Evolutionary conservation across 805 yeast genomes (phyloP), one percentile per base, ranked within the genome.

Genomic region (Debaryomyces castellii): DNA sequence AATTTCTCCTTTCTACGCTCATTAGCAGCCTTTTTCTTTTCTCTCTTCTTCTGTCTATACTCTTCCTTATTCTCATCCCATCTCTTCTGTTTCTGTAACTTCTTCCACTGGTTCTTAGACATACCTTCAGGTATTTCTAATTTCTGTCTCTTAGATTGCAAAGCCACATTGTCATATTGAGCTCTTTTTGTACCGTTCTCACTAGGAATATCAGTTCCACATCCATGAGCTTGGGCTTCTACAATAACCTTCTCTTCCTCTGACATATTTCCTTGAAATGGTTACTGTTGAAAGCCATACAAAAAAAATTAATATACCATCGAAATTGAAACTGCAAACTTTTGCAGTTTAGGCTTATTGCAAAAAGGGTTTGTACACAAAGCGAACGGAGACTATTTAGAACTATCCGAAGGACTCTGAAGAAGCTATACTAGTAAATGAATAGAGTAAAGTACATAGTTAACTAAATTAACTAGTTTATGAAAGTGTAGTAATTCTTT

Each of bases 71-170:
- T 74, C 40, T 77, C 85, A 39, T 82, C 89, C 76, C 85, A 82
- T 49, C 70, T 69, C 54, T 76, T 71, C 49, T 64, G 74, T 54
- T 77, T 82, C 56, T 84, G 80, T 48, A 77, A 73, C 55, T 83
- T 83, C 64, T 92, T 92, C 87, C 89, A 92, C 47, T 87, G 91
- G 12, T 79, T 77, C 59, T 87, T 89, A 24, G 95, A 83, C 87
- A 92, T 85, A 4, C 96, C 97, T 47, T 82, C 90, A 2, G 97
- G 97, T 7, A 83, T 41, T 7, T 27, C 45, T 37, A 41, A 18
- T 27, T 47, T 47, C 22, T 40, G 45, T 24, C 50, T 35, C 40
- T 47, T 47, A 9, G 34, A 7, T 30, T 30, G 18, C 18, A 30
- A 5, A 16, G 7, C 11, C 16, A 16, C 34, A 11, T 30, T 20